A percentile compares a stretch with the other conserved stretches of the same genome.
These are phyloP conservation scores for Epichloe elymi DNA, from an alignment of 2,329 filamentous ascomycete genomes.

Conservation along the genomic window DNA sequence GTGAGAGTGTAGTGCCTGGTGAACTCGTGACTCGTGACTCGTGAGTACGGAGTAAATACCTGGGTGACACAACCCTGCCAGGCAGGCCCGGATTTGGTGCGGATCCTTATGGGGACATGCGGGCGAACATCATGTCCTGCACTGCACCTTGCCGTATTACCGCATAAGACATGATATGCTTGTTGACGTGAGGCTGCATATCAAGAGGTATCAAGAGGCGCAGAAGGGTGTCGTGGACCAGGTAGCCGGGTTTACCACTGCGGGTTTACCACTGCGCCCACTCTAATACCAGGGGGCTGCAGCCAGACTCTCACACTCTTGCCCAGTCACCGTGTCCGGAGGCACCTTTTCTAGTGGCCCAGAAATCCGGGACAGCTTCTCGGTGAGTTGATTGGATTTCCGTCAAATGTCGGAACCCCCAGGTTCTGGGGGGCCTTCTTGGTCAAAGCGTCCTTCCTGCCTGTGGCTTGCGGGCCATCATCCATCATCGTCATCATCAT, in stretches of 20 bases:
- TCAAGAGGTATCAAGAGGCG: not conserved
- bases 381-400: not conserved
- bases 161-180: not conserved
- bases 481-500: too few relatives aligned
- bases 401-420: slow-evolving; percentile 4
- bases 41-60: too few relatives aligned
- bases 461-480: not conserved
- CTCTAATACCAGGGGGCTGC: not conserved
- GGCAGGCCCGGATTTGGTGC: too few relatives aligned
- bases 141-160: too few relatives aligned
- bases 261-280: not conserved
- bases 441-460: not conserved
- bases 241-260: slow-evolving; percentile 2
- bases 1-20: not conserved
- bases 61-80: too few relatives aligned
- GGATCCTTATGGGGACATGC: too few relatives aligned
- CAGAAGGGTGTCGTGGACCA: not conserved
- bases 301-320: not conserved
- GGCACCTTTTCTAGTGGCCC: not conserved
- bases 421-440: not conserved
- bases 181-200: not conserved
- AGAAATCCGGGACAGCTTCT: slow-evolving; percentile 4
- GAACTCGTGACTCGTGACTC: too few relatives aligned
- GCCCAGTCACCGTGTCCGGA: not conserved
- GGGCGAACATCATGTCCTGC: too few relatives aligned